These are phyloP conservation scores for Trichoderma afroharzianum DNA, from an alignment of 2,329 filamentous ascomycete species.

Conservation along the genomic window DNA sequence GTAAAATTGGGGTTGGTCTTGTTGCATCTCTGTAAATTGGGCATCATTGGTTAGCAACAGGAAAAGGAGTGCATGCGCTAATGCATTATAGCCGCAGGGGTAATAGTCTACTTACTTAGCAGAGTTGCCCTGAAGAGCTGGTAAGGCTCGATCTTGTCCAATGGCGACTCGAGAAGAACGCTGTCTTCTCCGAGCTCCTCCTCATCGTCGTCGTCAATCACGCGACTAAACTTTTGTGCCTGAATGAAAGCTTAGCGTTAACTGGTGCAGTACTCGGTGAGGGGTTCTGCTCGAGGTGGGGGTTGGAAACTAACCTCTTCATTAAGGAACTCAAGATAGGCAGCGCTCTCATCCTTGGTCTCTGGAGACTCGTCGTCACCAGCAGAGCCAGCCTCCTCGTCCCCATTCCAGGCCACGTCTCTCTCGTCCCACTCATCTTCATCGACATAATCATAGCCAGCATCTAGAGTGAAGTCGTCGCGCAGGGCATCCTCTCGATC, in stretches of 20 bases:
- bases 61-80: background rate
- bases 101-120: slow-evolving; percentile 60
- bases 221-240: slow-evolving; percentile 78
- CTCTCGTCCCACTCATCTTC: slow-evolving; percentile 83
- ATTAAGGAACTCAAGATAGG: slow-evolving; percentile 93
- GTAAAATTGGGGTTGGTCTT: slow-evolving; percentile 88
- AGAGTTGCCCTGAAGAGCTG: slow-evolving; percentile 79
- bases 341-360: slow-evolving; percentile 82
- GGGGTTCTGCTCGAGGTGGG: background rate
- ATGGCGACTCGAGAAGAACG: slow-evolving; percentile 83
- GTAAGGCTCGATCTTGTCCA: slow-evolving; percentile 95
- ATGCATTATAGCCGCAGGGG: background rate
- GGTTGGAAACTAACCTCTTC: slow-evolving; percentile 62
- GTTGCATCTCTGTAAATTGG: slow-evolving; percentile 68
- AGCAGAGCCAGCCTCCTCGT: slow-evolving; percentile 59
- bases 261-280: background rate
- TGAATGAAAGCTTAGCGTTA: slow-evolving; percentile 31
- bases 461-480: slow-evolving; percentile 75
- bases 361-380: slow-evolving; percentile 63
- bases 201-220: slow-evolving; percentile 67
- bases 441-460: slow-evolving; percentile 60
- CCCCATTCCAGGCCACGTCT: slow-evolving; percentile 74
- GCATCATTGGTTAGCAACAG: slow-evolving; percentile 24
- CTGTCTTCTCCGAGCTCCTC: slow-evolving; percentile 93
- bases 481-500: slow-evolving; percentile 88